Percentiles rank a stretch among this genome's conserved stretches.
Evolutionary conservation across 306 rosid genomes (phyloP).

Genomic region (Vigna hirtella): DNA sequence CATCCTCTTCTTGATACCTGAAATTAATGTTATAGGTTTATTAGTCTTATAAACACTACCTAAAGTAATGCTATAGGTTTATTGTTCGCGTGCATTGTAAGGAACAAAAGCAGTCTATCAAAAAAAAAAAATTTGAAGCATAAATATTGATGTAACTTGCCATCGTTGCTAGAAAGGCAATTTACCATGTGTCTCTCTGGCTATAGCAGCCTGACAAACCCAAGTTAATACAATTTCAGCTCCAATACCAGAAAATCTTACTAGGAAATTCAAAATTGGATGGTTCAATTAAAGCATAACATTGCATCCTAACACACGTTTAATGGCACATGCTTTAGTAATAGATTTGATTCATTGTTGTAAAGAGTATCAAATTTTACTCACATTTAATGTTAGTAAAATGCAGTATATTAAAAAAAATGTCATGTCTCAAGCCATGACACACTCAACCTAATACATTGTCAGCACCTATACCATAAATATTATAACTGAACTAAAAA

Average conservation of each 20-base stretch:
- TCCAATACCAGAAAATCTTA: slow-evolving; percentile 14
- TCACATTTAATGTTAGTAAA: neutral
- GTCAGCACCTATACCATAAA: slow-evolving; percentile 8
- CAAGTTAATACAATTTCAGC: slow-evolving; percentile 20
- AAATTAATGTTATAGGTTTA: slow-evolving; percentile 39
- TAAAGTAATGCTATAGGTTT: too few relatives aligned
- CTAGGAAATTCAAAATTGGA: neutral
- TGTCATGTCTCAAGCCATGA: neutral
- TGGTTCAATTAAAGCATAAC: slow-evolving; percentile 22
- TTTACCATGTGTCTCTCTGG: too few relatives aligned
- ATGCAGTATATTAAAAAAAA: neutral
- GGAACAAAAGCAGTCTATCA: neutral
- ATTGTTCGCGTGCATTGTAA: too few relatives aligned
- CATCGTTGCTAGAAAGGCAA: slow-evolving; percentile 10
- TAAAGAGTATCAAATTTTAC: neutral
- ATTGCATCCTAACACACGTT: slow-evolving; percentile 45
- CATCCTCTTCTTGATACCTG: slow-evolving; percentile 97
- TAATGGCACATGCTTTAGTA: slow-evolving; percentile 75
- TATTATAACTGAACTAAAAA: neutral
- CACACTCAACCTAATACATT: slow-evolving; percentile 10
- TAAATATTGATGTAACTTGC: slow-evolving; percentile 6
- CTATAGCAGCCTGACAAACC: neutral
- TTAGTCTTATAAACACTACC: too few relatives aligned
- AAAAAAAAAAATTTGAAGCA: slow-evolving; percentile 8
- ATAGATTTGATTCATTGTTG: slow-evolving; percentile 35